These are phyloP conservation scores for Saccharomyces hybrid DNA, from an alignment of 1,139 yeast species.

Conservation along the genomic window DNA sequence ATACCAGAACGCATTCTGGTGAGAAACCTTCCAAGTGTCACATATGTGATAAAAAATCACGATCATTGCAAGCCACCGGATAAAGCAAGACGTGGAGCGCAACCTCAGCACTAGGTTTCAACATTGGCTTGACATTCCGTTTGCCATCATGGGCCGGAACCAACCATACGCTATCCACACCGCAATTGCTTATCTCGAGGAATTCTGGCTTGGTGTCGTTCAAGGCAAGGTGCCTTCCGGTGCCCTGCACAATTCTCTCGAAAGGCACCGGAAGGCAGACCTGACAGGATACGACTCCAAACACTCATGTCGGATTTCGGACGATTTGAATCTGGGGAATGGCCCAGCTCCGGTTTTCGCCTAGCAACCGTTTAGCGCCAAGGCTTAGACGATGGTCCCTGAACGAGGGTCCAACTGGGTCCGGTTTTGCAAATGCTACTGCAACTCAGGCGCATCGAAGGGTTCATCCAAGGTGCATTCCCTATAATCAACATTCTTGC, in stretches of 20 bases:
- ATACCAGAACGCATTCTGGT: conserved; percentile 80
- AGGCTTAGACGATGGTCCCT: neutral
- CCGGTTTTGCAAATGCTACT: neutral
- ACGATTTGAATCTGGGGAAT: neutral
- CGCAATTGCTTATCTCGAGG: neutral
- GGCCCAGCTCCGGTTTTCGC: neutral
- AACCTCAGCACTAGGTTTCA: neutral
- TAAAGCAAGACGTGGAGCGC: neutral
- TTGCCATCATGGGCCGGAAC: neutral
- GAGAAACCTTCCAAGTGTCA: conserved; percentile 72
- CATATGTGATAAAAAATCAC: conserved; percentile 51
- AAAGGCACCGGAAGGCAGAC: neutral
- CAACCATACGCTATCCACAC: neutral
- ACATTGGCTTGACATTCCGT: neutral
- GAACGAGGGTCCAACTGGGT: neutral
- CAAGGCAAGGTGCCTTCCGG: neutral
- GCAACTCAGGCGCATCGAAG: neutral
- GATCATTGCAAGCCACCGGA: neutral
- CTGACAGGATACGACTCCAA: neutral
- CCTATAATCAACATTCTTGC: neutral
- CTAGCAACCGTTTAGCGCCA: neutral
- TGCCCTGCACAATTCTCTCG: neutral
- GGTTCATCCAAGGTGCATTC: neutral
- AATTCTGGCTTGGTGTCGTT: neutral
- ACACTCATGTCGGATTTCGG: neutral